Base-by-base conservation (phyloP, 371 early-diverging fungal genomes). In the Nematocida parisii region DNA sequence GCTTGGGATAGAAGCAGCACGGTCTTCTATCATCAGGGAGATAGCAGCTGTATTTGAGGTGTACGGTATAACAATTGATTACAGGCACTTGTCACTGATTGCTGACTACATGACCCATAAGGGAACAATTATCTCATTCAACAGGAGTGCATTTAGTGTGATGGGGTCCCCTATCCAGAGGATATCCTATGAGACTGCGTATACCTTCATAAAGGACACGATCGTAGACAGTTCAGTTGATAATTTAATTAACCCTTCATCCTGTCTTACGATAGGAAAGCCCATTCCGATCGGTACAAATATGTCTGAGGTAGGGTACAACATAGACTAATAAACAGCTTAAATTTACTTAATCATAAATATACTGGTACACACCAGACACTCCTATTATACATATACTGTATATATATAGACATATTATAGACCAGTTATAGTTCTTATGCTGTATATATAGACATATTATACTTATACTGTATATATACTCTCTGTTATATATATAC, bases 1-100 rank as follows among this genome's bases (percentile, higher is more conserved):
- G 0, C 96, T 97, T 88, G 99, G 99, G 86, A 94, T 99, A 22
- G 99, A 99, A 87, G 98, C 98, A 4, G 97, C 96, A 4, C 90
- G 98, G 20, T 89, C 89, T 58, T 91, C 95, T 20, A 94, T 99
- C 75, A 92, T 96, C 84, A 90, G 92, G 82, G 97, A 99, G 90
- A 91, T 98, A 67, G 90, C 90, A 33, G 89, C 89, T 55, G 99
- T 99, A 42, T 98, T 99, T 87, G 93, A 90, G 60, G 95, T 92
- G 0, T 98, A 98, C 86, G 94, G 96, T 83, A 98, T 97, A 83
- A 89, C 86, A 72, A 94, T 99, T 64, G 94, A 99, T 88, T 88
- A 89, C 50, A 92, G 98, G 45, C 99, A 99, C 87, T 89, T 99
- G 86, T 90, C 92, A 4, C 84, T 99, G 64, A 93, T 98, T 86